A percentile compares a stretch with the other conserved stretches of the same genome.
These are phyloP conservation scores for Pseudoperonospora humuli DNA, from an alignment of 352 stramenopile species.

Conservation along the genomic window DNA sequence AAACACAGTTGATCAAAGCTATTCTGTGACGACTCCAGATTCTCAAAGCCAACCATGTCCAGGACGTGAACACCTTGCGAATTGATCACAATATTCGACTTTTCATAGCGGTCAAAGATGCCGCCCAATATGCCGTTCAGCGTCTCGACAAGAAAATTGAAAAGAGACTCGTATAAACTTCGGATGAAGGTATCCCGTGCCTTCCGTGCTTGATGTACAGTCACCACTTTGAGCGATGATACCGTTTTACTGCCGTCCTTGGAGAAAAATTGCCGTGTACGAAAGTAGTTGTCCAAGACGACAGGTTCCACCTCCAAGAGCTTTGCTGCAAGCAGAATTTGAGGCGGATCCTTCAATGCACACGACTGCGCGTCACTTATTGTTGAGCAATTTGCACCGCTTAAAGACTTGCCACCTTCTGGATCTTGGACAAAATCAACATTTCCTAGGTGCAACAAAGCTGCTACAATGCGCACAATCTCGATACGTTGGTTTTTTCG, in stretches of 20 bases:
- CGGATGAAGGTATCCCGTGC: slow-evolving; percentile 74
- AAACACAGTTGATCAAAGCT: slow-evolving; percentile 75
- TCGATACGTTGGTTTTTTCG: slow-evolving; percentile 74
- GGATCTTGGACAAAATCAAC: slow-evolving; percentile 65
- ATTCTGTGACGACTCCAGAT: slow-evolving; percentile 46
- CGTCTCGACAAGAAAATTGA: slow-evolving; percentile 72
- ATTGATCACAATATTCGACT: slow-evolving; percentile 75
- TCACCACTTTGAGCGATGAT: slow-evolving; percentile 79
- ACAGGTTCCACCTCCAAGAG: slow-evolving; percentile 72
- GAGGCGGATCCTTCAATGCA: slow-evolving; percentile 50
- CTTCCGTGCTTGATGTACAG: slow-evolving; percentile 56
- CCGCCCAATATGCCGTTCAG: slow-evolving; percentile 73
- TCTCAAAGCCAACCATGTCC: slow-evolving; percentile 74
- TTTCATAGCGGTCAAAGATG: slow-evolving; percentile 80
- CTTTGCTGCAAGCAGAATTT: slow-evolving; percentile 59
- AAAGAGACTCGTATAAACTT: slow-evolving; percentile 71
- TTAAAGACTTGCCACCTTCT: slow-evolving; percentile 53
- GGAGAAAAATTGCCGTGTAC: slow-evolving; percentile 71
- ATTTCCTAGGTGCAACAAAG: slow-evolving; percentile 69
- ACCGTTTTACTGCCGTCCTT: slow-evolving; percentile 65
- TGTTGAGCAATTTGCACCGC: slow-evolving; percentile 12
- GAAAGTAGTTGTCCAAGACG: slow-evolving; percentile 82
- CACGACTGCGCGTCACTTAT: slow-evolving; percentile 43
- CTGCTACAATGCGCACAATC: slow-evolving; percentile 69
- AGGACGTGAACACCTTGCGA: slow-evolving; percentile 77